Evolutionary conservation across 768 basidiomycete genomes (phyloP).

Genomic region (Calocera cornea): DNA sequence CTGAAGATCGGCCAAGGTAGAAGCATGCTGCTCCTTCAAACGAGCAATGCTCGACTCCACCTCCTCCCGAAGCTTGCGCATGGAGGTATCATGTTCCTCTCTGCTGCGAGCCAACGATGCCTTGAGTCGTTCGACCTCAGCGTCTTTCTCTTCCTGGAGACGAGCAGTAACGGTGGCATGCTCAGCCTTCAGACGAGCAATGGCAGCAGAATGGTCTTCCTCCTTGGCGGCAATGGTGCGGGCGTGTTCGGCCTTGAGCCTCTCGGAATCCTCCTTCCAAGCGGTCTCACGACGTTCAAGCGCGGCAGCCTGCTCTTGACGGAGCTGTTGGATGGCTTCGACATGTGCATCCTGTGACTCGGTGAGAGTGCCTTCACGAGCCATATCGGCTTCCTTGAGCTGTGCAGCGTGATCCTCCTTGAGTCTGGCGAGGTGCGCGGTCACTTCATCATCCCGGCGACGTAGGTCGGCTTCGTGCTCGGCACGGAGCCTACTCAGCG

Average conservation of each 20-base stretch:
- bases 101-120: conserved; percentile 35
- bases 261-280: conserved; percentile 51
- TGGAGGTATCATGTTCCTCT: conserved; percentile 40
- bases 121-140: conserved; percentile 37
- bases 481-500: conserved; percentile 24
- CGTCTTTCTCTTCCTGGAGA: conserved; percentile 33
- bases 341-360: conserved; percentile 40
- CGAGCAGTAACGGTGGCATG: conserved; percentile 48
- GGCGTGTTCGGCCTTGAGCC: conserved; percentile 49
- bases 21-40: conserved; percentile 39
- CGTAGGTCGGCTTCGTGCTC: conserved; percentile 46
- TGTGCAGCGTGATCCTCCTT: conserved; percentile 64
- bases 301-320: conserved; percentile 57
- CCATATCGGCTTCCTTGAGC: conserved; percentile 59
- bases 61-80: conserved; percentile 31
- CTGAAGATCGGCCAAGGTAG: conserved; percentile 41
- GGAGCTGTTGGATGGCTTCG: conserved; percentile 45
- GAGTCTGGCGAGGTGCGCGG: conserved; percentile 52
- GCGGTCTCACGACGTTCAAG: conserved; percentile 52
- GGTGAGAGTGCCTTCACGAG: conserved; percentile 56
- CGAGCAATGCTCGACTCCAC: conserved; percentile 4
- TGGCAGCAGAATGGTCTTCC: conserved; percentile 40
- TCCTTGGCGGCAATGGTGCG: conserved; percentile 40
- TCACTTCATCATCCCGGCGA: conserved; percentile 44
- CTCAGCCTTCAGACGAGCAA: conserved; percentile 27